phyloP scores from a whole-genome alignment of 1,139 yeast species.

The Scheffersomyces titani region DNA sequence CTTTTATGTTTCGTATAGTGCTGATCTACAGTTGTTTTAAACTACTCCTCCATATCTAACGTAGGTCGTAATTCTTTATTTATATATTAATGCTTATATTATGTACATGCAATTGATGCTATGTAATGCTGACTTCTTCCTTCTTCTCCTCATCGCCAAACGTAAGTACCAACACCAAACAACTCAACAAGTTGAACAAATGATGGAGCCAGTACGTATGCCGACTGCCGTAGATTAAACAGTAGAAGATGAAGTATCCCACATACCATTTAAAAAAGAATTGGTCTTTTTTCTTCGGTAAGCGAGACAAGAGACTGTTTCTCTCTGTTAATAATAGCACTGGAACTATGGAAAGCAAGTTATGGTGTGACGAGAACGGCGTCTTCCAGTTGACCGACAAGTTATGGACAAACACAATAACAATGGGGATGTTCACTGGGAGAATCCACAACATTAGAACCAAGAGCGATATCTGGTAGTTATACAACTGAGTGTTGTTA shows the following conservation, averaged over 20 bases:
- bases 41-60: background rate
- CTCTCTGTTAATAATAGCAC: constrained; percentile 53
- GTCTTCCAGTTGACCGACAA: constrained; percentile 70
- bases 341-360: constrained; percentile 66
- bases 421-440: constrained; percentile 68
- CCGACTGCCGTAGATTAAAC: constrained; percentile 64
- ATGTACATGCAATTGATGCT: background rate
- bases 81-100: background rate
- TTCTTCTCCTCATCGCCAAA: constrained; percentile 6
- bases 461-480: constrained; percentile 56
- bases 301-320: constrained; percentile 26
- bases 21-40: no score
- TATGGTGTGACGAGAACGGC: constrained; percentile 77
- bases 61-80: background rate
- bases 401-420: constrained; percentile 71
- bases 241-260: constrained; percentile 52
- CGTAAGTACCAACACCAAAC: constrained; percentile 35
- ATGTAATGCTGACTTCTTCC: constrained; percentile 1
- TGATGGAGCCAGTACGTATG: constrained; percentile 74
- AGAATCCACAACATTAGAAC: constrained; percentile 66
- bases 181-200: constrained; percentile 56
- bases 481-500: constrained; percentile 25
- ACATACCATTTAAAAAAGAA: constrained; percentile 11
- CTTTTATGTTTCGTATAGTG: no score
- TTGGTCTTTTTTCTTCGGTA: constrained; percentile 6